Percentiles rank a stretch among this genome's conserved stretches.
These are phyloP conservation scores for Lentinus polychrous DNA, from an alignment of 1,284 basidiomycete genomes.

Conservation along the genomic window DNA sequence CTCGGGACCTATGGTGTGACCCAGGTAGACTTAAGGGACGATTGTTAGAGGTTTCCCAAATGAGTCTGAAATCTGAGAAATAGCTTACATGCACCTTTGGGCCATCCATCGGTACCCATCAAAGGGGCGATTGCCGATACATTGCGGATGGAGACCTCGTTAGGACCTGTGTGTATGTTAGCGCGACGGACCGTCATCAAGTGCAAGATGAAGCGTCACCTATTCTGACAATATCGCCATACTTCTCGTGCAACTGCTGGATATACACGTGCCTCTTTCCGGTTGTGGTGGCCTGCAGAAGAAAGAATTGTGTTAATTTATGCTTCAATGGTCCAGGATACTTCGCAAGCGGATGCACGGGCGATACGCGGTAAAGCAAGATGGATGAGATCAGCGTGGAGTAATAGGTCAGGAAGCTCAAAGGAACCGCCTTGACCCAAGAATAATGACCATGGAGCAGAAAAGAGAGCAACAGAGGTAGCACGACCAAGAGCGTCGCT, in stretches of 20 bases:
- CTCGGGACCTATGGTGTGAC: constrained; percentile 10
- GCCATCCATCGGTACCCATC: constrained; percentile 28
- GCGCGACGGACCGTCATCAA: neutral
- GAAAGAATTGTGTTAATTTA: constrained; percentile 20
- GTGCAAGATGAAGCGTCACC: constrained; percentile 16
- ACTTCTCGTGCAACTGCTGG: constrained; percentile 18
- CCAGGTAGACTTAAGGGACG: constrained; percentile 8
- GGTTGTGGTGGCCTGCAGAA: constrained; percentile 13
- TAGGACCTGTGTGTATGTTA: constrained; percentile 26
- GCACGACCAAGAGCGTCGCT: neutral
- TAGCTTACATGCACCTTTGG: constrained; percentile 31
- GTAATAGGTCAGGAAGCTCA: constrained; percentile 2
- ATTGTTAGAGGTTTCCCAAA: neutral
- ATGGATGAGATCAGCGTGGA: neutral
- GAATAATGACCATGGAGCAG: constrained; percentile 1
- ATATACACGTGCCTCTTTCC: constrained; percentile 21
- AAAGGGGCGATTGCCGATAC: constrained; percentile 22
- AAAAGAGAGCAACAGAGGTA: constrained; percentile 4
- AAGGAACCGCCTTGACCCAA: neutral
- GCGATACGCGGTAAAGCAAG: constrained; percentile 19
- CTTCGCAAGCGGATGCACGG: constrained; percentile 23
- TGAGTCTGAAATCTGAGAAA: neutral
- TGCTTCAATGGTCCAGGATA: constrained; percentile 23
- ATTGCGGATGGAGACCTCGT: constrained; percentile 31
- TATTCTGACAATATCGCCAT: constrained; percentile 26